phyloP scores from a whole-genome alignment of 2,329 filamentous ascomycete species.

The Cryphonectria parasitica region DNA sequence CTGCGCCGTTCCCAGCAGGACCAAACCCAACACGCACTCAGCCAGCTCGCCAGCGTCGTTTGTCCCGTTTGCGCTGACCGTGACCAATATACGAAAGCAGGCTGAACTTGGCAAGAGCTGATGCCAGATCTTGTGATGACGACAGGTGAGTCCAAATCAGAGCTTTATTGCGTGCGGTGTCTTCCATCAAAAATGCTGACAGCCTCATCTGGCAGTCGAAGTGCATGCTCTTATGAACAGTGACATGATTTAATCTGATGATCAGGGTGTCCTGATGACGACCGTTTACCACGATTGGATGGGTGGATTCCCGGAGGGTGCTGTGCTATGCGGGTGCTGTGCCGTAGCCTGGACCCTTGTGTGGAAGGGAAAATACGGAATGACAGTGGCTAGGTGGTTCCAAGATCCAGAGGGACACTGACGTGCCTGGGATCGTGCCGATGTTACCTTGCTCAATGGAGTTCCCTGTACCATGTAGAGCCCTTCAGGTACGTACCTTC shows the following conservation, averaged over 20 bases:
- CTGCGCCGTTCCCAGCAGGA: neutral
- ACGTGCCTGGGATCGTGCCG: slow-evolving; percentile 3
- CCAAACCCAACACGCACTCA: neutral
- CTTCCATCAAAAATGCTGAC: neutral
- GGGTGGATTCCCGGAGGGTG: neutral
- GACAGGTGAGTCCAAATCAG: neutral
- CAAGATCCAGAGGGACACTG: neutral
- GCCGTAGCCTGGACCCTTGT: neutral
- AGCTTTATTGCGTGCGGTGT: neutral
- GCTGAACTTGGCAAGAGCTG: slow-evolving; percentile 11
- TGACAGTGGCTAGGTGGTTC: neutral
- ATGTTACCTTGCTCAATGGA: neutral
- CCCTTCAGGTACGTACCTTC: neutral
- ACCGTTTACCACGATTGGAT: neutral
- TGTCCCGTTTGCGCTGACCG: neutral
- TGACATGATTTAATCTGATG: neutral
- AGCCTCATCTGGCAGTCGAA: neutral
- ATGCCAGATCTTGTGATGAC: slow-evolving; percentile 1
- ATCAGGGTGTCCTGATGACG: slow-evolving; percentile 1
- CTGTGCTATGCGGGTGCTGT: slow-evolving; percentile 2
- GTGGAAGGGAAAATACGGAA: slow-evolving; percentile 6
- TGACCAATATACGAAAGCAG: neutral
- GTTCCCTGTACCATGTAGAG: too few relatives aligned
- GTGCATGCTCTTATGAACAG: neutral
- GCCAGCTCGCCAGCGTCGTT: neutral